Conservation (phyloP, 257 asterid genomes). For the Euphrasia confusa region DNA sequence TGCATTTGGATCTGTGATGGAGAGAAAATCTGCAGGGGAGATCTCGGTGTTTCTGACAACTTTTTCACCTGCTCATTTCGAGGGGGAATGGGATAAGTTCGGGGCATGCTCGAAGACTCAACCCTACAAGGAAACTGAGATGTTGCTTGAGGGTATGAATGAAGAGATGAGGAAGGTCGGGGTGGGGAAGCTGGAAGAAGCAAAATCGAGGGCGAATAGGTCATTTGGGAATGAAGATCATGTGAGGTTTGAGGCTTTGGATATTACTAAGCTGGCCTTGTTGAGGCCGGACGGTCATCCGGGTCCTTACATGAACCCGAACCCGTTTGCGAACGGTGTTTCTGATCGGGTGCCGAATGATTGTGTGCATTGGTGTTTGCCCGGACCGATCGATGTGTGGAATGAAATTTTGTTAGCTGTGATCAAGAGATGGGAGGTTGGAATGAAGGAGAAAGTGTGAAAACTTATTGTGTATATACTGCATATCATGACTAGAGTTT, state of each 20-base stretch:
- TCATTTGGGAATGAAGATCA: slow-evolving; percentile 2
- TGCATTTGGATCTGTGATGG: slow-evolving; percentile 31
- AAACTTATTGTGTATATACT: not conserved
- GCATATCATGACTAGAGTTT: no score
- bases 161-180: slow-evolving; percentile 61
- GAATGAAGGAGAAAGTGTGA: not conserved
- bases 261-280: slow-evolving; percentile 52
- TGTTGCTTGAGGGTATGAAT: slow-evolving; percentile 46
- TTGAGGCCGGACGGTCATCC: slow-evolving; percentile 87
- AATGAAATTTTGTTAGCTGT: slow-evolving; percentile 59
- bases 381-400: slow-evolving; percentile 89
- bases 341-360: slow-evolving; percentile 56
- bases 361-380: slow-evolving; percentile 92
- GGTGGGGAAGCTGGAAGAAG: slow-evolving; percentile 35
- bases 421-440: slow-evolving; percentile 32
- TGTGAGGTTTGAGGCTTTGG: slow-evolving; percentile 52
- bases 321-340: slow-evolving; percentile 66
- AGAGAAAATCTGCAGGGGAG: slow-evolving; percentile 16
- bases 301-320: slow-evolving; percentile 68
- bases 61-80: slow-evolving; percentile 75
- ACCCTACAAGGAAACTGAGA: slow-evolving; percentile 45
- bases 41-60: slow-evolving; percentile 47
- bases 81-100: slow-evolving; percentile 77
- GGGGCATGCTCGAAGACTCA: slow-evolving; percentile 63
- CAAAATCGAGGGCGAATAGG: slow-evolving; percentile 25